Conservation (phyloP, 2,329 filamentous ascomycete genomes). For the Madurella mycetomatis region DNA sequence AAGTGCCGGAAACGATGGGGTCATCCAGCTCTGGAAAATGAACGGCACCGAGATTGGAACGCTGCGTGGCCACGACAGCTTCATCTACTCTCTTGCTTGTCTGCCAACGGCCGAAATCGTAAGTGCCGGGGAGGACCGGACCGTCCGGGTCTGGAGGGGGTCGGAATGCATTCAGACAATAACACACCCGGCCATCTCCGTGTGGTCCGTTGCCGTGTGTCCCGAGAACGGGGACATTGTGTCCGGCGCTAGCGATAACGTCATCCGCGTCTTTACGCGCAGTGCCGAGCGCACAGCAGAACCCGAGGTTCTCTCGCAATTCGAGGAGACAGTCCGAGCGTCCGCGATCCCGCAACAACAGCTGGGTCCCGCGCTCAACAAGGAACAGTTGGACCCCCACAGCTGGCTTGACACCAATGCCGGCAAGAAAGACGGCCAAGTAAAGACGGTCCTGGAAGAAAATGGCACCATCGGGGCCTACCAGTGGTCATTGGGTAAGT, state of each 20-base stretch:
- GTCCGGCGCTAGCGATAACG: slow-evolving; percentile 84
- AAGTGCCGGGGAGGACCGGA: slow-evolving; percentile 92
- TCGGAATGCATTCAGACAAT: slow-evolving; percentile 87
- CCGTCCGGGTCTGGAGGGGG: slow-evolving; percentile 81
- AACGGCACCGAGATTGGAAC: slow-evolving; percentile 71
- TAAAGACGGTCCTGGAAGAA: slow-evolving; percentile 81
- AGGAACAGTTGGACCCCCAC: slow-evolving; percentile 83
- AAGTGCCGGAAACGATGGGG: slow-evolving; percentile 87
- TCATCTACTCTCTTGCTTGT: slow-evolving; percentile 80
- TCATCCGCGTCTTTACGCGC: slow-evolving; percentile 80
- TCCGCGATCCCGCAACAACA: slow-evolving; percentile 88
- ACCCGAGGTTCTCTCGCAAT: slow-evolving; percentile 62
- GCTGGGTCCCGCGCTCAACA: slow-evolving; percentile 71
- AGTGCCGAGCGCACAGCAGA: slow-evolving; percentile 65
- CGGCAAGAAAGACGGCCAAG: slow-evolving; percentile 94
- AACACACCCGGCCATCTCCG: slow-evolving; percentile 92
- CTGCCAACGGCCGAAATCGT: slow-evolving; percentile 82
- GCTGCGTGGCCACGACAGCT: slow-evolving; percentile 85
- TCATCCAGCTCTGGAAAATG: slow-evolving; percentile 82
- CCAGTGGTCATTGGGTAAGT: slow-evolving; percentile 66
- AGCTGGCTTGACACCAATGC: slow-evolving; percentile 78
- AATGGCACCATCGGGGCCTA: slow-evolving; percentile 83
- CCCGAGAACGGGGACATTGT: slow-evolving; percentile 82
- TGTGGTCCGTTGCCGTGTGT: slow-evolving; percentile 88
- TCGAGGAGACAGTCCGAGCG: slow-evolving; percentile 75